Base-by-base conservation (phyloP, 192 early-diverging fungal species). In the Funneliformis mosseae region DNA sequence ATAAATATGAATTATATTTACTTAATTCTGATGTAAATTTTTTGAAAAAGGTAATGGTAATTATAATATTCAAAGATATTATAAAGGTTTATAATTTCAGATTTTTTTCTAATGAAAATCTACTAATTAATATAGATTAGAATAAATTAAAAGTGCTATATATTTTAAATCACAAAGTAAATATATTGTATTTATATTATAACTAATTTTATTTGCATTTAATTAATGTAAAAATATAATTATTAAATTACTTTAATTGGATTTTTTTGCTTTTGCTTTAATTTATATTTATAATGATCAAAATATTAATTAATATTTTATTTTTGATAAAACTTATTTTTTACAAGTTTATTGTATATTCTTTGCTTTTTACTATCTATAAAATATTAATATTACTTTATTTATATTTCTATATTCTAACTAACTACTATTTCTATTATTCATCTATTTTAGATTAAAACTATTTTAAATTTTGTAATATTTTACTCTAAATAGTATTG, bases 81-180 rank as follows among this genome's bases (percentile, higher is more conserved):
- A 67, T 2, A 14, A 48, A 48, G 46, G 10, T 48, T 48, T 14
- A 48, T 48, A 48, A 48, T 3, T 14, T 48, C 28, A 67, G 64
- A 27, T 38, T 67, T 67, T 67, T 67, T 67, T 33, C 14, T 25
- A n/a, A 14, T 67, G 7, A 14, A 38, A 67, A 33, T 27, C 14
- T 67, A 67, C 25, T 33, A 67, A 67, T 67, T 67, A 28, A 33
- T 33, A 66, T 66, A 66, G 33, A 33, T 66, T 12, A 33, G 64
- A 28, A 66, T 66, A 66, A 7, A 66, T 12, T 33, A 7, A 12
- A 14, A 67, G 16, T 10, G 38, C 23, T 33, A 67, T 4, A 27
- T 67, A 16, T 67, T 67, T 33, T 67, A 38, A 38, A 28, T 28
- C 28, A 33, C 16, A 41, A 67, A 67, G 14, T 67, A 67, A 38